Base-by-base conservation (phyloP, 2,329 filamentous ascomycete species). In the Alternaria sp. region DNA sequence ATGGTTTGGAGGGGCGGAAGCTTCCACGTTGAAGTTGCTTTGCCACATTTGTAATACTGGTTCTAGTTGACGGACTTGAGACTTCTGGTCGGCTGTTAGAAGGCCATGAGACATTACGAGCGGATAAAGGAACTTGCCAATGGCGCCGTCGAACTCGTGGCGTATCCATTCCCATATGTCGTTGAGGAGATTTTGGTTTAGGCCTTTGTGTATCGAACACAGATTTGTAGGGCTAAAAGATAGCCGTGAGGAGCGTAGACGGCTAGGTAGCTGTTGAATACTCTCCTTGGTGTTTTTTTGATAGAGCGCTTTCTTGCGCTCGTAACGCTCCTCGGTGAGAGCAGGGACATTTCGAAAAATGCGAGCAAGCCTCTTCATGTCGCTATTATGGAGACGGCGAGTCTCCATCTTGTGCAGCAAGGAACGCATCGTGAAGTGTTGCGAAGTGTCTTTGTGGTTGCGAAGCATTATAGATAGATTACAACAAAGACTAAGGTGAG, bases 31-130 rank as follows among this genome's bases (percentile, higher is more conserved):
- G 51, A 64, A 77, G 8, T 68, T 54, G 0, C 44, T 23, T 8
- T 61, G 60, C 58, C 66, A 75, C 68, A 76, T 72, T 26, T 68
- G 44, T 5, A 63, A 53, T 6, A 73, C 70, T 7, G 72, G 69
- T 53, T 77, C 74, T 2, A 77, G 49, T 21, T 70, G 65, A 5
- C 74, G 66, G 3, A 66, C 26, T 10, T 48, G 52, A 9, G 24
- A 29, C 39, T 74, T 65, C 31, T 73, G 60, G 1, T 40, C n/a
- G 1, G 39, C 2, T 0, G 59, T 62, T 14, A 77, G 56, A n/a
- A 46, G 51, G 8, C 51, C 53, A 9, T 48, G 29, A 9, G 57
- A 51, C 56, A 72, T 61, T 29, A 73, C 54, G 9, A 76, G 40
- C 2, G 73, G 72, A 41, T 69, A 72, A 8, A 73, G 28, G 28